Evolutionary conservation across 345 rosid species (phyloP).

Genomic region (Hypericum perforatum): DNA sequence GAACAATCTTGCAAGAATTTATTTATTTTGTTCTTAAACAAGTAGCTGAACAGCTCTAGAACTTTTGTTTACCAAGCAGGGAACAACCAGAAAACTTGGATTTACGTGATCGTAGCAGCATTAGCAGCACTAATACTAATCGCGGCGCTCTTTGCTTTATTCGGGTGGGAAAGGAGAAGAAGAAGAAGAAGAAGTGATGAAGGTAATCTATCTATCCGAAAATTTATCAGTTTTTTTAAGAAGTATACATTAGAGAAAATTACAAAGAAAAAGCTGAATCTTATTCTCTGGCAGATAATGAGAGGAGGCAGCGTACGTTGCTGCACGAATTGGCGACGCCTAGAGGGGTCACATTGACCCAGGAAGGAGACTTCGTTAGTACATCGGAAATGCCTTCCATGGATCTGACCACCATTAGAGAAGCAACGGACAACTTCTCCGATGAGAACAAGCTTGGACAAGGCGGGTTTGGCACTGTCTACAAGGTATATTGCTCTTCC

Average conservation of each 20-base stretch:
- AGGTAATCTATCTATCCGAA: conserved; percentile 14
- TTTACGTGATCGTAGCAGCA: conserved; percentile 6
- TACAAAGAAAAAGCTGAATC: not conserved
- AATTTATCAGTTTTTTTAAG: not conserved
- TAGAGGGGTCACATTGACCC: conserved; percentile 12
- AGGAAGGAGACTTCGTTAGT: conserved; percentile 16
- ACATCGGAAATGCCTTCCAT: conserved; percentile 17
- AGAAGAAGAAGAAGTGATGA: conserved; percentile 12
- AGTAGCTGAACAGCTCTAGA: too few species aligned
- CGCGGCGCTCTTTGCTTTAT: conserved; percentile 13
- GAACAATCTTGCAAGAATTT: too few species aligned
- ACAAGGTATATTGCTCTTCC: not conserved
- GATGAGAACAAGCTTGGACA: conserved; percentile 12
- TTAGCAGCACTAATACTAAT: conserved; percentile 5
- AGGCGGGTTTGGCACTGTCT: conserved; percentile 14
- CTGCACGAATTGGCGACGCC: conserved; percentile 18
- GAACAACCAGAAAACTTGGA: conserved; percentile 16
- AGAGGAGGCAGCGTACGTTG: conserved; percentile 13
- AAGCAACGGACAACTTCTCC: conserved; percentile 12
- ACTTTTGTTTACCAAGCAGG: conserved; percentile 15
- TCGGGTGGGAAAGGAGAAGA: too few species aligned
- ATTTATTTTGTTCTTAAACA: too few species aligned
- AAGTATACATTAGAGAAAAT: not conserved
- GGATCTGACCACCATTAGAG: not conserved
- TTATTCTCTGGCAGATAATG: conserved; percentile 13